A percentile compares a stretch with the other conserved stretches of the same genome.
These are phyloP conservation scores for Heterococcus sp. DNA, from an alignment of 108 stramenopile genomes.

Conservation along the genomic window DNA sequence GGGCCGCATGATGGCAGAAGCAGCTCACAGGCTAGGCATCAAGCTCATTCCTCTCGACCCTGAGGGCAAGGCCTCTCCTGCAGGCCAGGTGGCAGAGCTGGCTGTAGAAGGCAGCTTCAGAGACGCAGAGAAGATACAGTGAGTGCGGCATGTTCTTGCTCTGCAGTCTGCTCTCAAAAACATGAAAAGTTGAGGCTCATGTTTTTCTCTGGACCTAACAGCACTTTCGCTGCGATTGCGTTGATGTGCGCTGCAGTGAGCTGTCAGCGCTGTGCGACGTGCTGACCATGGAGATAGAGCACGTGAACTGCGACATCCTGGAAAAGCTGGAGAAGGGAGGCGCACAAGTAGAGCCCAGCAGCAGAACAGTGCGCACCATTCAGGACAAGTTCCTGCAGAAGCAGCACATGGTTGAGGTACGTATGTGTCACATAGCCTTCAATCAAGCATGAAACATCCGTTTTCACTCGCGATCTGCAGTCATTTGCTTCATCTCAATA, in stretches of 20 bases:
- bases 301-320: slow-evolving; percentile 83
- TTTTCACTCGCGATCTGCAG: too few relatives aligned
- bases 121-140: slow-evolving; percentile 71
- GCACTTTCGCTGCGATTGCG: too few relatives aligned
- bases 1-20: slow-evolving; percentile 98
- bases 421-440: background rate
- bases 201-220: too few relatives aligned
- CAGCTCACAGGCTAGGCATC: slow-evolving; percentile 85
- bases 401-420: slow-evolving; percentile 43
- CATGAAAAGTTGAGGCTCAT: too few relatives aligned
- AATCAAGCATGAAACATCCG: slow-evolving; percentile 18
- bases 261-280: slow-evolving; percentile 68
- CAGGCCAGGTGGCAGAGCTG: slow-evolving; percentile 57
- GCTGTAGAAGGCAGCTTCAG: slow-evolving; percentile 73
- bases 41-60: slow-evolving; percentile 80
- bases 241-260: too few relatives aligned
- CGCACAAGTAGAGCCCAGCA: slow-evolving; percentile 80
- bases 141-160: too few relatives aligned
- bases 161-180: too few relatives aligned
- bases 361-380: slow-evolving; percentile 77
- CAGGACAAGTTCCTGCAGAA: slow-evolving; percentile 94
- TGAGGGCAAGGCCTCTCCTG: slow-evolving; percentile 48
- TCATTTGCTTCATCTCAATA: too few relatives aligned
- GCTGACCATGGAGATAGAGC: slow-evolving; percentile 97
- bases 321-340: slow-evolving; percentile 71